Evolutionary conservation across 805 yeast genomes (phyloP).

Genomic region (Saccharomycopsis malanga): DNA sequence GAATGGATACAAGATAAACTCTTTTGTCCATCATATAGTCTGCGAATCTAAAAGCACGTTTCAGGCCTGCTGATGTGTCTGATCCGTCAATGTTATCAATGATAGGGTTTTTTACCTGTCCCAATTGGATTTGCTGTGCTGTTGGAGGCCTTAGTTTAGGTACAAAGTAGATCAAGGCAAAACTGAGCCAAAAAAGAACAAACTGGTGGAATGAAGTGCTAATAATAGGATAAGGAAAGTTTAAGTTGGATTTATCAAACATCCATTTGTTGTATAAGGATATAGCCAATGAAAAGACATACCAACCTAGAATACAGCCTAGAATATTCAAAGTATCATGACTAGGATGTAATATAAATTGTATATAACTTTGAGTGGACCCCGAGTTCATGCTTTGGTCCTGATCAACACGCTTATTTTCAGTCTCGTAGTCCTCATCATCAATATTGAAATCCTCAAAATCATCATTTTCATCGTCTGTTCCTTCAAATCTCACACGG

Average conservation of each 20-base stretch:
- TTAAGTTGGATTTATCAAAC: constrained; percentile 71
- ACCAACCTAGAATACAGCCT: constrained; percentile 49
- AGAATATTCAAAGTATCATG: constrained; percentile 10
- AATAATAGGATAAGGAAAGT: constrained; percentile 76
- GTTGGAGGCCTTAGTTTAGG: constrained; percentile 42
- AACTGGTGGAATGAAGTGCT: constrained; percentile 83
- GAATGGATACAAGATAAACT: constrained; percentile 45
- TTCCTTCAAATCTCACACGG: neutral
- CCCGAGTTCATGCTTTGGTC: neutral
- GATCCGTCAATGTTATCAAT: constrained; percentile 14
- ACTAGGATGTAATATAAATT: constrained; percentile 14
- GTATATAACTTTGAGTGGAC: neutral
- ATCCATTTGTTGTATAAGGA: constrained; percentile 93
- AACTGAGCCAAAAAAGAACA: constrained; percentile 51
- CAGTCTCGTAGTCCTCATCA: constrained; percentile 4
- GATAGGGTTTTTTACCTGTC: constrained; percentile 9
- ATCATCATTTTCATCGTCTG: constrained; percentile 2
- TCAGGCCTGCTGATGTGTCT: constrained; percentile 11
- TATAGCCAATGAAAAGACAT: constrained; percentile 57
- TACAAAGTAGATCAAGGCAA: constrained; percentile 35
- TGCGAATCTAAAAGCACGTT: constrained; percentile 6
- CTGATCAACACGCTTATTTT: neutral
- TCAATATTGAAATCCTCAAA: constrained; percentile 7
- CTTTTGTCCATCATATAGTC: constrained; percentile 28
- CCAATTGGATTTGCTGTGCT: constrained; percentile 20